Evolutionary conservation across 768 basidiomycete species (phyloP).

Genomic region (Russula foetens): DNA sequence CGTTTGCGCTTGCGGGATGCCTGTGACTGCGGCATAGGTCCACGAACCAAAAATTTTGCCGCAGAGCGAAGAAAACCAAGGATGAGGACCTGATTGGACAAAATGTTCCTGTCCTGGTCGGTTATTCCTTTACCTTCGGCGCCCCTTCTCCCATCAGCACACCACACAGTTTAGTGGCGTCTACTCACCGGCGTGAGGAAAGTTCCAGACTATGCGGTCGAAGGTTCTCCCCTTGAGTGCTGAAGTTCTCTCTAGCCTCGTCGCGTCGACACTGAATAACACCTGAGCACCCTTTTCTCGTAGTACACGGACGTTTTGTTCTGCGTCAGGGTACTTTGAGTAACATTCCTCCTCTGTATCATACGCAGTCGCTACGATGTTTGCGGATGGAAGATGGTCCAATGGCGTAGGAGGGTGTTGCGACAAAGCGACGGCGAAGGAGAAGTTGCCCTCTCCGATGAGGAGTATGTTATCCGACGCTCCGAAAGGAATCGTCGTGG

Average conservation of each 20-base stretch:
- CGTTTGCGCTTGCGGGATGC: conserved; percentile 37
- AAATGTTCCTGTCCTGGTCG: conserved; percentile 89
- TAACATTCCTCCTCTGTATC: conserved; percentile 72
- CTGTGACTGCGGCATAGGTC: conserved; percentile 41
- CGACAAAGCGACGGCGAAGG: conserved; percentile 74
- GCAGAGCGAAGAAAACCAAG: conserved; percentile 77
- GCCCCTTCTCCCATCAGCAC: conserved; percentile 7
- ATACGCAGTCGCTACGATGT: conserved; percentile 78
- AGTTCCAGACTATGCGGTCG: conserved; percentile 89
- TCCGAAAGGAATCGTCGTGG: conserved; percentile 56
- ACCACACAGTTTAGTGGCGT: not conserved
- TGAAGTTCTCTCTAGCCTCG: conserved; percentile 51
- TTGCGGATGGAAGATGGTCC: conserved; percentile 47
- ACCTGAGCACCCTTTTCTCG: conserved; percentile 56
- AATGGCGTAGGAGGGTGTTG: conserved; percentile 37
- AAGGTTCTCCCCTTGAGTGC: conserved; percentile 54
- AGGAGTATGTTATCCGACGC: conserved; percentile 62
- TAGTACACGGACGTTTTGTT: conserved; percentile 47
- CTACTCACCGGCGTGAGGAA: conserved; percentile 83
- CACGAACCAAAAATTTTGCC: conserved; percentile 48
- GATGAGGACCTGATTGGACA: conserved; percentile 79
- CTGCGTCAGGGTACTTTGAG: conserved; percentile 73
- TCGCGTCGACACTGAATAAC: conserved; percentile 81
- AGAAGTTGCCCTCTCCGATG: conserved; percentile 94
- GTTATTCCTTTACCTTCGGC: conserved; percentile 74